phyloP scores from a whole-genome alignment of 441 rosid genomes.

The Brassica hybrid region DNA sequence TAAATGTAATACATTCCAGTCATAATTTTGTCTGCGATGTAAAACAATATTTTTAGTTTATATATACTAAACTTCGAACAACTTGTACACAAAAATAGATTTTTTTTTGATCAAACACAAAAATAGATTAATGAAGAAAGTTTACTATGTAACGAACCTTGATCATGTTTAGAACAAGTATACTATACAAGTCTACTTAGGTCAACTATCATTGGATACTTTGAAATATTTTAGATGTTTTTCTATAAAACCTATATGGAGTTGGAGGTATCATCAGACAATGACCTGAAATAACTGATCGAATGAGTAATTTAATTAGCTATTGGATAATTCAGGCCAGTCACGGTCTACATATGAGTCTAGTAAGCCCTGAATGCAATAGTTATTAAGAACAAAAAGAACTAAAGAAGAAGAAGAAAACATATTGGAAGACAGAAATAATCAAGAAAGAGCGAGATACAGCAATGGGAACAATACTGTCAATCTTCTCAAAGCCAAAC shows the following conservation, averaged over 20 bases:
- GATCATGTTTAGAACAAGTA: background rate
- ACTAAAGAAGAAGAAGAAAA: slow-evolving; percentile 4
- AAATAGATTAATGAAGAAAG: slow-evolving; percentile 6
- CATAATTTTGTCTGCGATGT: background rate
- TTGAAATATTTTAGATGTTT: too few relatives aligned
- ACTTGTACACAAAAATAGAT: background rate
- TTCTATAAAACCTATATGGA: too few relatives aligned
- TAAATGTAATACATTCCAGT: slow-evolving; percentile 6
- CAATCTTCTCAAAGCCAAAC: slow-evolving; percentile 28
- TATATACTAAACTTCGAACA: background rate
- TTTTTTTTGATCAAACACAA: too few relatives aligned
- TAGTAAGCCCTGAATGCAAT: background rate
- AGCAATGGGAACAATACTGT: slow-evolving; percentile 20
- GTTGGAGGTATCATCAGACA: background rate
- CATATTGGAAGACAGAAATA: too few relatives aligned
- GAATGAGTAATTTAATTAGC: background rate
- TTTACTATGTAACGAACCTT: background rate
- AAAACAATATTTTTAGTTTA: background rate
- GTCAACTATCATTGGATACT: too few relatives aligned
- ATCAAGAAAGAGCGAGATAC: background rate
- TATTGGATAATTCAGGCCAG: background rate
- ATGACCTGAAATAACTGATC: background rate
- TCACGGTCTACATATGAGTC: background rate
- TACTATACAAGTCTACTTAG: background rate
- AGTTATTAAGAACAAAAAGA: background rate